A percentile compares a stretch with the other conserved stretches of the same genome.
Evolutionary conservation across 495 filamentous ascomycete species (phyloP).

Genomic region (Xylaria longipes): DNA sequence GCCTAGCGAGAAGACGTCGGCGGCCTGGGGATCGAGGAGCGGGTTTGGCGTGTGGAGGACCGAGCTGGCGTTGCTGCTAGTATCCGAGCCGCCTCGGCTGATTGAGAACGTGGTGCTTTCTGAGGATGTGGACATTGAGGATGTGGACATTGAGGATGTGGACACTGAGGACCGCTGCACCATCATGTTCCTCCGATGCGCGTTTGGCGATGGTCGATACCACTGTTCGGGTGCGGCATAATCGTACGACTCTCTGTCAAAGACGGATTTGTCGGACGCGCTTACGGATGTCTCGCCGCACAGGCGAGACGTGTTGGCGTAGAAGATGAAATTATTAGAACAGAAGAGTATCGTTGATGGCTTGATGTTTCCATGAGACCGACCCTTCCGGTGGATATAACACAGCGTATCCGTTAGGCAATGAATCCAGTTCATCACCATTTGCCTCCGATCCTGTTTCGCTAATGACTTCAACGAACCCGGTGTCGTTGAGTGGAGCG

Average conservation of each 20-base stretch:
- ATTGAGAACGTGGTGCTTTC: constrained; percentile 47
- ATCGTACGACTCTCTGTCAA: constrained; percentile 83
- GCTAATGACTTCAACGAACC: constrained; percentile 70
- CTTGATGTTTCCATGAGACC: constrained; percentile 79
- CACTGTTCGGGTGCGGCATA: constrained; percentile 87
- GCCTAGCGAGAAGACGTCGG: constrained; percentile 81
- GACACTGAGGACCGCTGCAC: constrained; percentile 36
- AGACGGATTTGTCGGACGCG: constrained; percentile 50
- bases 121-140: constrained; percentile 39
- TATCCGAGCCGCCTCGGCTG: constrained; percentile 39
- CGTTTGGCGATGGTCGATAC: constrained; percentile 53
- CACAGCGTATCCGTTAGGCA: constrained; percentile 81
- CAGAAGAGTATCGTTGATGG: constrained; percentile 85
- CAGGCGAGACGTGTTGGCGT: constrained; percentile 71
- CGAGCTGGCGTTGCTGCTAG: constrained; percentile 33
- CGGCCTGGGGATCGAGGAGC: constrained; percentile 53
- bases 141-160: too few relatives aligned
- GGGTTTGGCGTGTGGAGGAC: constrained; percentile 44
- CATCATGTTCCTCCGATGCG: constrained; percentile 41
- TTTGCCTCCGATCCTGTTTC: constrained; percentile 71
- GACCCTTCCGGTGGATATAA: constrained; percentile 74
- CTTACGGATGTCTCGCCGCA: constrained; percentile 52
- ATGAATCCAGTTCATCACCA: constrained; percentile 85
- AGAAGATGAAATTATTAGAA: constrained; percentile 70
- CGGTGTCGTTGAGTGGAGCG: constrained; percentile 74